These are phyloP conservation scores for Ustilago tritici DNA, from an alignment of 1,284 basidiomycete species.

Conservation along the genomic window DNA sequence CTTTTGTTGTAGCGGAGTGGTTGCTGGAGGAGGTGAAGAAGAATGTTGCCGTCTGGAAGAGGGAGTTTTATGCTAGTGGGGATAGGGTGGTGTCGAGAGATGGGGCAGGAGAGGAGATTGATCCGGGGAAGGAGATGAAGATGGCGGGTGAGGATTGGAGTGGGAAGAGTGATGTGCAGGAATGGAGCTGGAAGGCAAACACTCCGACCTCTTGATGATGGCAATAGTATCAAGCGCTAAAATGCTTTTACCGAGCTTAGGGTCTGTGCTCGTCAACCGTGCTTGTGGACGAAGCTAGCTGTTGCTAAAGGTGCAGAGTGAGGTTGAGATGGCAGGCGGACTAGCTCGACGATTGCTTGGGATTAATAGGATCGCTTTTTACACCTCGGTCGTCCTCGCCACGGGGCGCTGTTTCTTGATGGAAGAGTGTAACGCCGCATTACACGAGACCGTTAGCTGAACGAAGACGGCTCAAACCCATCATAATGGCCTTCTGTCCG, in stretches of 20 bases:
- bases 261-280: not conserved
- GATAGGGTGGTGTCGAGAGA: conserved; percentile 26
- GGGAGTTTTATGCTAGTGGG: conserved; percentile 74
- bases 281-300: not conserved
- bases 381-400: too few species aligned
- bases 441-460: too few species aligned
- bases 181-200: conserved; percentile 51
- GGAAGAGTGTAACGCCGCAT: too few species aligned
- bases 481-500: not conserved
- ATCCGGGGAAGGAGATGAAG: not conserved
- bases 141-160: not conserved
- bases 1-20: conserved; percentile 82
- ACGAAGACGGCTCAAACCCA: too few species aligned
- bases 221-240: not conserved
- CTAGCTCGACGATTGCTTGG: not conserved
- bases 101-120: conserved; percentile 11
- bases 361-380: not conserved
- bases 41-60: conserved; percentile 88
- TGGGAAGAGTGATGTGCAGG: not conserved
- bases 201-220: conserved; percentile 25
- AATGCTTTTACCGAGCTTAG: not conserved
- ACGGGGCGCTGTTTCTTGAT: too few species aligned
- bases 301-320: not conserved
- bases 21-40: conserved; percentile 85
- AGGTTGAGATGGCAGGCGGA: not conserved